Evolutionary conservation across 192 early-diverging fungal genomes (phyloP).

Genomic region (Glomus cerebriforme): DNA sequence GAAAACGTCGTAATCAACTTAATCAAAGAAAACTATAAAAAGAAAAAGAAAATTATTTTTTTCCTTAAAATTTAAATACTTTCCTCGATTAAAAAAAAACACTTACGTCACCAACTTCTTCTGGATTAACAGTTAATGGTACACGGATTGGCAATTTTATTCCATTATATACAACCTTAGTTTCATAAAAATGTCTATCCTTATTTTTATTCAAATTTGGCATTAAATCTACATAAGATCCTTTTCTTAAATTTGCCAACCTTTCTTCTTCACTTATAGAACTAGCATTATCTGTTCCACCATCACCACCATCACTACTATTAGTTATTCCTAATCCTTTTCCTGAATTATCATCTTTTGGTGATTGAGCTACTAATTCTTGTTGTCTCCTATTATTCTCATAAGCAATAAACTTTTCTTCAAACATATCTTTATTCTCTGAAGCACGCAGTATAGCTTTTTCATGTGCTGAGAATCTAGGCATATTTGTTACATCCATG

Average conservation of each 20-base stretch:
- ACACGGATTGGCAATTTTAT: conserved; percentile 88
- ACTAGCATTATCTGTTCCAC: background rate
- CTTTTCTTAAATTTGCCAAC: conserved; percentile 40
- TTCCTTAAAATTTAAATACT: background rate
- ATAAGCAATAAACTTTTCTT: conserved; percentile 68
- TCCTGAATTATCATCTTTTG: conserved; percentile 34
- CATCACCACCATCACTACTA: background rate
- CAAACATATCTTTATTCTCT: conserved; percentile 83
- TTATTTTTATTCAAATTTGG: conserved; percentile 60
- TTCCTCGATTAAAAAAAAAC: conserved; percentile 14
- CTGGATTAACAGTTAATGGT: conserved; percentile 81
- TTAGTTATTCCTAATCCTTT: conserved; percentile 24
- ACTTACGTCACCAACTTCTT: conserved; percentile 90
- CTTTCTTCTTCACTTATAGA: conserved; percentile 35
- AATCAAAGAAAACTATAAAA: conserved; percentile 74
- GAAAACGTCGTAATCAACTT: conserved; percentile 80
- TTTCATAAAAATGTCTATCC: conserved; percentile 87
- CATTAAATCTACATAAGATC: conserved; percentile 52
- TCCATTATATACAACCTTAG: conserved; percentile 79
- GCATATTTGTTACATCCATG: conserved; percentile 81
- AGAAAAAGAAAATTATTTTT: background rate
- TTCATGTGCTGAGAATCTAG: conserved; percentile 75
- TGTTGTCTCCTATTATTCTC: conserved; percentile 32
- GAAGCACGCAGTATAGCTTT: conserved; percentile 81
- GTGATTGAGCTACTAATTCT: background rate